Evolutionary conservation across 106 monocot genomes (phyloP), one percentile per base, ranked within the genome.

Genomic region (Dioscorea zingiberensis): DNA sequence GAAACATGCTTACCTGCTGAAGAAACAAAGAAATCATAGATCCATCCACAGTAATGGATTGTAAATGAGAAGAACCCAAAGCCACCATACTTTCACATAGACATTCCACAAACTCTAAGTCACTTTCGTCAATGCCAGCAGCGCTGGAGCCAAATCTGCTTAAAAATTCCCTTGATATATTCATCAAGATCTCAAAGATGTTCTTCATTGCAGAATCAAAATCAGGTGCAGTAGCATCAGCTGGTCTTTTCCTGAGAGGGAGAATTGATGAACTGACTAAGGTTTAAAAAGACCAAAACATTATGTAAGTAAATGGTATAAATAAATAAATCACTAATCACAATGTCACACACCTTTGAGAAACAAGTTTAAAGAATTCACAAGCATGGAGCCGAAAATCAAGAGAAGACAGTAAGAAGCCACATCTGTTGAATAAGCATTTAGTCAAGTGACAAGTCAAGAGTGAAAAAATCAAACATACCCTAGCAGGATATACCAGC

Each of bases 321-420:
- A 67, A 16, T n/a, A n/a, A n/a, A n/a, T n/a, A n/a, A n/a, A n/a
- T n/a, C n/a, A n/a, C n/a, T n/a, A n/a, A n/a, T n/a, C 32, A 13
- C 4, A 10, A 32, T 46, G 15, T 65, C 4, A 60, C 28, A 48
- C 82, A 98, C 98, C 98, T 86, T 71, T 98, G 92, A 48, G 76
- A 89, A 18, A 98, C 70, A 60, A 86, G 76, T 76, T 93, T 93
- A 57, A 98, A 93, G 62, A 98, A 93, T 49, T 89, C 98, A 64
- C 89, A 86, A 66, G 89, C 93, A 86, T 98, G 93, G 61, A 89
- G 80, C 26, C 98, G 93, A 69, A 98, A 98, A 25, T 89, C 98
- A 72, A 68, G 59, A 19, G 89, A 93, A 21, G 86, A 78, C 65
- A 98, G 80, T 68, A 98, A 84, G 44, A 89, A 89, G 0, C 89